Evolutionary conservation across 1,284 basidiomycete genomes (phyloP), one percentile per base, ranked within the genome.

Genomic region (Ustilago cynodontis): DNA sequence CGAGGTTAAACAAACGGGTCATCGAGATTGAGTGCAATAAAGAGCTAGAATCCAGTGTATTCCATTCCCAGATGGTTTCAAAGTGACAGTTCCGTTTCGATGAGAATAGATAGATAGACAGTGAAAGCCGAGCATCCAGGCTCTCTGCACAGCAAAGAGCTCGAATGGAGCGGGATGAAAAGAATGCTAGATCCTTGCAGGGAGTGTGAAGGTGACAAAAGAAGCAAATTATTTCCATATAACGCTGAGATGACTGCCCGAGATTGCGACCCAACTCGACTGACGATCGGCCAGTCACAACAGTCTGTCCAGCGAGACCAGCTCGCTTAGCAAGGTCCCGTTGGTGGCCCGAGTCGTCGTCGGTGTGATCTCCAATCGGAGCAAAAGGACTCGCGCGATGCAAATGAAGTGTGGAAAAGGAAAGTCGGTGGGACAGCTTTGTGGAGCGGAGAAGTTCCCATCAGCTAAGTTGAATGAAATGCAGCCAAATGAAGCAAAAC

Each of bases 81-180:
- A 28, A 49, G 22, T n/a, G 24, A 53, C 29, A 55, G 24, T 37
- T 43, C 53, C 64, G 45, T 60, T 50, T 52, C 58, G 9, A 57
- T 28, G 24, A 31, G 28, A 31, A 59, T n/a, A n/a, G n/a, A n/a
- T n/a, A 18, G 35, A 22, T 20, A 54, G 20, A 31, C 45, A 45
- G 45, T 31, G 35, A 11, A 28, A 16, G 26, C 37, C 29, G 24
- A 3, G 31, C 11, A 37, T 37, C 54, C 37, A 49, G 51, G 18
- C 20, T 3, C 31, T 56, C 62, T 47, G 67, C 67, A 53, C 67
- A 70, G 67, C 62, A 65, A 54, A 56, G 45, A 47, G 1, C 33
- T 28, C 13, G 29, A 35, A 11, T n/a, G 56, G 37, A 33, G 37
- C 24, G n/a, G 43, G 35, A 24, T n/a, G 22, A 47, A 60, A 24